Base-by-base conservation (phyloP, 1,284 basidiomycete species). In the Kalmanozyma brasiliensis region DNA sequence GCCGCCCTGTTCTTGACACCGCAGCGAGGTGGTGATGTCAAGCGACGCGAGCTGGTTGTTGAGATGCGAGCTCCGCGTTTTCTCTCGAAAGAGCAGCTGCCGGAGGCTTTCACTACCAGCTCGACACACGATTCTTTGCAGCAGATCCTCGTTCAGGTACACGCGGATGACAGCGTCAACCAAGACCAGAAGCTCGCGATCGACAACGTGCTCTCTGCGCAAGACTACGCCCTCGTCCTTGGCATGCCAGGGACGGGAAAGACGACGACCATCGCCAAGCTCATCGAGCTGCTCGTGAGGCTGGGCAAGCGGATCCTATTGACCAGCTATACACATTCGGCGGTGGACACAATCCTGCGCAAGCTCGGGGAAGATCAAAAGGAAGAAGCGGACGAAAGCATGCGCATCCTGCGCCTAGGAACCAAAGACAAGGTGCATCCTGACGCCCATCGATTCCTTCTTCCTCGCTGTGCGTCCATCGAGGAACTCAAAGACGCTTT, bases 241-340 rank as follows among this genome's bases (percentile, higher is more conserved):
- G 96, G 95, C 22, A 98, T 98, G 96, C 95, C 95, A 2, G 95
- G 95, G 0, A 98, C 96, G 2, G 95, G 95, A 9, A 99, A 99
- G 84, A 97, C 95, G 32, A 96, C 94, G 0, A 91, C 95, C 4
- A 91, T 98, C 52, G 92, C 92, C 0, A 89, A 92, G 36, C 87
- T 97, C 37, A 94, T 98, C 78, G 87, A 88, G 72, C 86, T 87
- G 22, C 84, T 98, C 6, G 92, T 93, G 1, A 85, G 84, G 36
- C 85, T 88, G 81, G 93, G 93, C 4, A 94, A 97, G 84, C 91
- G 87, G 0, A 91, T 98, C 6, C 83, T 98, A 20, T 83, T 98
- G 53, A 91, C 92, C 1, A 92, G 91, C 42, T 96, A 98, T 80
- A 98, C 95, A 1, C 96, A 98, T 84, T 96, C 93, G 8, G 96